Evolutionary conservation across 2,329 filamentous ascomycete genomes (phyloP), one percentile per base, ranked within the genome.

Genomic region (Verticillium nubilum): DNA sequence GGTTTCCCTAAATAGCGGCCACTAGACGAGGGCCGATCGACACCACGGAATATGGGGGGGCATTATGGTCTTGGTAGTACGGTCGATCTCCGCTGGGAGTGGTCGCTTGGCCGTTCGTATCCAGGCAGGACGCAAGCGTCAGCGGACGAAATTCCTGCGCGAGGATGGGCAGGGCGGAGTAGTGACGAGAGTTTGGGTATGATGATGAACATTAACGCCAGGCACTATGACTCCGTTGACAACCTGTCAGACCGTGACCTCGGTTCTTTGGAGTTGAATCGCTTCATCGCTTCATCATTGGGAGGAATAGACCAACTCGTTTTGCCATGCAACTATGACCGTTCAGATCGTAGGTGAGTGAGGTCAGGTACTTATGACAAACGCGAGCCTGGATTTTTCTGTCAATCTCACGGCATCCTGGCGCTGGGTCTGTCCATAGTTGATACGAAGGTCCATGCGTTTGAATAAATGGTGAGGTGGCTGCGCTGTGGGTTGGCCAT

Each of bases 1-100:
- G 33, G 27, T 47, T 56, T 56, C 54, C 42, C 27, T 56, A 56
- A 56, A 56, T 56, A 56, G 54, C 54, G 35, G 35, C 33, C 54
- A 56, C 54, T 42, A 37, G 27, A 42, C 19, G 26, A 12, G 15
- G 52, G 26, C 27, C 52, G 52, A 54, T 54, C 52, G 52, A 27
- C 52, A 31, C 27, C 10, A 27, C n/a, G n/a, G 12, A 5, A 29
- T 31, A n/a, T n/a, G n/a, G n/a, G n/a, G 52, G 52, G 27, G 28
- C n/a, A 31, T 31, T 54, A 31, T 54, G 15, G n/a, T 54, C 42
- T 50, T 50, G 42, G 42, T 50, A 23, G n/a, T 19, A 50, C 42
- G 42, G 42, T 50, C 19, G 42, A 23, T 50, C 42, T 23, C 42
- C 42, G 19, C 42, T 23, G 42, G 42, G 42, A 50, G n/a, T 25